These are phyloP conservation scores for Haematococcus sp. DNA, from an alignment of 139 green algal species.

Conservation along the genomic window DNA sequence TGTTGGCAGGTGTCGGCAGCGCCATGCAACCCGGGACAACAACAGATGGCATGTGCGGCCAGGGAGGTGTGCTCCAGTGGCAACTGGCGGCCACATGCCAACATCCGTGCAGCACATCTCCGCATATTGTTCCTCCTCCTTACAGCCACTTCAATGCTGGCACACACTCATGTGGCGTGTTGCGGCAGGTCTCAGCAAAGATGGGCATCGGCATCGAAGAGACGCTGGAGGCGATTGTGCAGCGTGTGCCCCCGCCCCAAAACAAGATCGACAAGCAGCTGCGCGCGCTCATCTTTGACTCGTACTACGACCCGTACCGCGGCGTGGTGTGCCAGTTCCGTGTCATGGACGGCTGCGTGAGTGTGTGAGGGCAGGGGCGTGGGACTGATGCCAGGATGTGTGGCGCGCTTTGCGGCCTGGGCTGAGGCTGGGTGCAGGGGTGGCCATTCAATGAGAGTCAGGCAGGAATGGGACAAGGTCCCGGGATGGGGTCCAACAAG, in stretches of 20 bases:
- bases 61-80: too few relatives aligned
- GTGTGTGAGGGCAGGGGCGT: neutral
- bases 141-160: neutral
- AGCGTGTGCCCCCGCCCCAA: conserved; percentile 71
- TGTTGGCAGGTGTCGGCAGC: neutral
- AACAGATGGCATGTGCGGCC: too few relatives aligned
- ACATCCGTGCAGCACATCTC: too few relatives aligned
- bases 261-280: conserved; percentile 65
- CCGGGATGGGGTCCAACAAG: too few relatives aligned
- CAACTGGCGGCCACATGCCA: too few relatives aligned
- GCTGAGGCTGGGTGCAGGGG: too few relatives aligned
- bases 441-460: too few relatives aligned
- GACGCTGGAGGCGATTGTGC: conserved; percentile 89
- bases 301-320: conserved; percentile 94
- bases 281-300: conserved; percentile 95
- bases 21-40: too few relatives aligned
- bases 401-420: neutral
- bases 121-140: too few relatives aligned
- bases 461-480: too few relatives aligned
- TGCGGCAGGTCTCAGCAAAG: conserved; percentile 39
- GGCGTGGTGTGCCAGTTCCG: conserved; percentile 58
- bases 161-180: neutral
- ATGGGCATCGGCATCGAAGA: conserved; percentile 85
- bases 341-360: conserved; percentile 19
- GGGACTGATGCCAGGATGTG: neutral